Conservation (phyloP, 2,329 filamentous ascomycete genomes). For the Fusarium phyllophilum region DNA sequence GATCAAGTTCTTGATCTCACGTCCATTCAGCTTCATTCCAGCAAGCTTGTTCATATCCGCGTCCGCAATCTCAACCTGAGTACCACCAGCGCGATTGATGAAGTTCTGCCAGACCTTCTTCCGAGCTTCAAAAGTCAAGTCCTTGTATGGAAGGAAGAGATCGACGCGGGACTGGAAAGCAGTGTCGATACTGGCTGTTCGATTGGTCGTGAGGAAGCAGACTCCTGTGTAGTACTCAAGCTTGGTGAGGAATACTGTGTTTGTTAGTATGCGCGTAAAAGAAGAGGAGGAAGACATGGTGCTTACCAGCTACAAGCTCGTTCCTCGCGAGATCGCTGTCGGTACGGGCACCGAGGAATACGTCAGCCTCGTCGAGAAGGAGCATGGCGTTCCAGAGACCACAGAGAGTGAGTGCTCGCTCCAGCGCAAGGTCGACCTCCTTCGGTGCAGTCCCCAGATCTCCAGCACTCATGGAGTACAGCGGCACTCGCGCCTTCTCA, state of each 20-base stretch:
- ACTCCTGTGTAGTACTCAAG: slow-evolving; percentile 53
- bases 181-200: slow-evolving; percentile 49
- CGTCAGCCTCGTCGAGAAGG: slow-evolving; percentile 38
- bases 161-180: slow-evolving; percentile 52
- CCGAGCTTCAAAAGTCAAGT: slow-evolving; percentile 44
- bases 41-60: slow-evolving; percentile 50
- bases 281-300: no score
- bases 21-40: slow-evolving; percentile 55
- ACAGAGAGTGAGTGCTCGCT: slow-evolving; percentile 50
- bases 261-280: rapidly evolving
- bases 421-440: slow-evolving; percentile 48
- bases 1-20: slow-evolving; percentile 61
- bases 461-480: slow-evolving; percentile 54
- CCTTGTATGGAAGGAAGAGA: slow-evolving; percentile 44
- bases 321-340: slow-evolving; percentile 51
- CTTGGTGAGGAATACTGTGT: slow-evolving; percentile 43
- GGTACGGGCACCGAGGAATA: slow-evolving; percentile 53
- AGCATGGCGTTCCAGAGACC: slow-evolving; percentile 61
- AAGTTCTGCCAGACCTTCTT: slow-evolving; percentile 52
- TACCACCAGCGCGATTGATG: slow-evolving; percentile 42
- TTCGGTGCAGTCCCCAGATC: slow-evolving; percentile 51
- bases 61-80: slow-evolving; percentile 43
- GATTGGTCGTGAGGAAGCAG: slow-evolving; percentile 53
- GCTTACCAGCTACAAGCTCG: slow-evolving; percentile 50
- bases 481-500: slow-evolving; percentile 50